Base-by-base conservation (phyloP, 352 stramenopile genomes). In the Globisporangium lucens region DNA sequence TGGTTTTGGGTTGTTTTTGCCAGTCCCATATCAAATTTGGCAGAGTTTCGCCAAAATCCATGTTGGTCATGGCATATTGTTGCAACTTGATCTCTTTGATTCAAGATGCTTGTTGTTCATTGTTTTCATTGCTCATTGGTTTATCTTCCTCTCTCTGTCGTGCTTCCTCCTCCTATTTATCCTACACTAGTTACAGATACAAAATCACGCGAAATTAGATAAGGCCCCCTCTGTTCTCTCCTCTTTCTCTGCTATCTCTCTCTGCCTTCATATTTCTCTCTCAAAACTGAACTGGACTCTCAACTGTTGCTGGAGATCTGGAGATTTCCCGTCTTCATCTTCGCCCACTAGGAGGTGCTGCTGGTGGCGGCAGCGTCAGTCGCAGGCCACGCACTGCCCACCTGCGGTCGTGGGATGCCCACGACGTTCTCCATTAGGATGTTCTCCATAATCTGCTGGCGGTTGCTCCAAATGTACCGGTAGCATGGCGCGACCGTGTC, bases 391-490 rank as follows among this genome's bases (percentile, higher is more conserved):
- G n/a, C n/a, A 51, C 61, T 36, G 17, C 24, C 51, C 6, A 36
- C 4, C 5, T 12, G 5, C 12, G 53, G 15, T n/a, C 43, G 53
- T 56, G 52, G 64, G 29, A 73, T 60, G 38, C 63, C 69, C 17
- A 86, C 74, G 3, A 76, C 69, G 20, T 68, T 70, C 41, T 87
- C 80, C 78, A 87, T 87, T 49, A 87, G 61, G 27, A 68, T 66
- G 27, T 87, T 87, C 63, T 87, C 78, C 49, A 87, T 73, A 30
- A 60, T 70, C 24, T 78, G 78, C 53, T 84, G 78, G 3, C 78
- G 76, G 53, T 82, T 77, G 56, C 61, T 77, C 78, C 78, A 87
- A 1, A 83, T 61, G n/a, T 70, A 53, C 15, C 76, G 71, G 53
- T 83, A 87, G 55, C 68, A 83, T 2, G 76, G 78, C 10, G 61